These are phyloP conservation scores for Takashimella koratensis DNA, from an alignment of 1,284 basidiomycete species.

Conservation along the genomic window DNA sequence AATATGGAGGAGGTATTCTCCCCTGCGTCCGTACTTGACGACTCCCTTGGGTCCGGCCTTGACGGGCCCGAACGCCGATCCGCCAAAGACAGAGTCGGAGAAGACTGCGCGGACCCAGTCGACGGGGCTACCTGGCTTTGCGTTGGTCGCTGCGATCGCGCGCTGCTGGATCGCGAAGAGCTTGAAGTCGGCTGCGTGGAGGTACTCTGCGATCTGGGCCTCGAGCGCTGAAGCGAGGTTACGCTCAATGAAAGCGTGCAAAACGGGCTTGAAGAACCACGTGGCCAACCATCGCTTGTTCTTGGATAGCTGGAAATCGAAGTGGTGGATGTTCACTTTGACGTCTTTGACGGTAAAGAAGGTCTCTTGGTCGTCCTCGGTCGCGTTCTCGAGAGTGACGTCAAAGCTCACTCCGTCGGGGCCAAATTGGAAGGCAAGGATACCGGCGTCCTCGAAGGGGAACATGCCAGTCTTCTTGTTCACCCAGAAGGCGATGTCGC, in stretches of 20 bases:
- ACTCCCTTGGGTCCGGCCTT: slow-evolving; percentile 45
- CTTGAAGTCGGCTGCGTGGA: slow-evolving; percentile 35
- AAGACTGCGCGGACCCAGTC: slow-evolving; percentile 53
- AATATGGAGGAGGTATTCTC: slow-evolving; percentile 52
- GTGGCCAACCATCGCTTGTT: slow-evolving; percentile 41
- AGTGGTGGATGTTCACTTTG: slow-evolving; percentile 47
- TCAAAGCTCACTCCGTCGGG: slow-evolving; percentile 50
- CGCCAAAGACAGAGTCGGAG: slow-evolving; percentile 40
- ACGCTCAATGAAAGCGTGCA: slow-evolving; percentile 40
- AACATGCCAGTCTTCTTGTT: slow-evolving; percentile 46
- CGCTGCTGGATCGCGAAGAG: slow-evolving; percentile 50
- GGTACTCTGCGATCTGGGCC: slow-evolving; percentile 42
- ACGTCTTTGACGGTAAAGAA: slow-evolving; percentile 54
- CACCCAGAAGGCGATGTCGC: slow-evolving; percentile 52
- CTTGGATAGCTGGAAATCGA: slow-evolving; percentile 44
- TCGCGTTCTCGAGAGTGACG: slow-evolving; percentile 51
- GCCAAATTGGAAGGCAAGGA: slow-evolving; percentile 51
- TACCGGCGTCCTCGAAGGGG: slow-evolving; percentile 50
- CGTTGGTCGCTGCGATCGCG: slow-evolving; percentile 50
- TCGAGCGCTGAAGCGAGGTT: slow-evolving; percentile 46
- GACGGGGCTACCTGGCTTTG: slow-evolving; percentile 41
- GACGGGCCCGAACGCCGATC: slow-evolving; percentile 21
- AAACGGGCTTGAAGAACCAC: slow-evolving; percentile 42
- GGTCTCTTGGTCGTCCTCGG: slow-evolving; percentile 50
- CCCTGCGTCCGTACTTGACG: slow-evolving; percentile 49